Evolutionary conservation across 1,139 yeast species (phyloP).

Genomic region (Pichia sp.): DNA sequence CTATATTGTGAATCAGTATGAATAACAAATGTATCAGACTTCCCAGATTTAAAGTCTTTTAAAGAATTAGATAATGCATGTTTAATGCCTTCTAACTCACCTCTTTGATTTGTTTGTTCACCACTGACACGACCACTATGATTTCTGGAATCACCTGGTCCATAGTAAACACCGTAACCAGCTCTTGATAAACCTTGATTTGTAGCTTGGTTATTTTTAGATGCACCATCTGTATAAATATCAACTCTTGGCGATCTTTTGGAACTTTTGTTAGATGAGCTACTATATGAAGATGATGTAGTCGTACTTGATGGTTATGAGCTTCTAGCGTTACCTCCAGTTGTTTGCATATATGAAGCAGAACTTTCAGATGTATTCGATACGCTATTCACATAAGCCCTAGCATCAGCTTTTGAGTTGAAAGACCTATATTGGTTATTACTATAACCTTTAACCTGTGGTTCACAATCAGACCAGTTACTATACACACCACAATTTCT

Average conservation of each 20-base stretch:
- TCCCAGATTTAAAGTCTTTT: slow-evolving; percentile 17
- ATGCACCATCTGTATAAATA: slow-evolving; percentile 71
- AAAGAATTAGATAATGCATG: slow-evolving; percentile 44
- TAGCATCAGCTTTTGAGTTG: slow-evolving; percentile 14
- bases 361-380: neutral
- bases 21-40: slow-evolving; percentile 14
- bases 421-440: slow-evolving; percentile 17
- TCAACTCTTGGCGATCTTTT: slow-evolving; percentile 4
- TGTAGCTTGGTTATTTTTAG: slow-evolving; percentile 29
- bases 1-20: slow-evolving; percentile 56
- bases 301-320: neutral
- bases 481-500: slow-evolving; percentile 16
- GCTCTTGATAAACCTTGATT: slow-evolving; percentile 31
- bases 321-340: neutral
- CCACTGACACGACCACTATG: slow-evolving; percentile 39
- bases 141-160: slow-evolving; percentile 41
- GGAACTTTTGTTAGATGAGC: neutral
- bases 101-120: slow-evolving; percentile 70
- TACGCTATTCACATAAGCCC: slow-evolving; percentile 6
- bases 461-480: slow-evolving; percentile 17
- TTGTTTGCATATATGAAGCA: neutral
- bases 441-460: slow-evolving; percentile 15
- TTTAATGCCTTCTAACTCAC: slow-evolving; percentile 64
- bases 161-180: slow-evolving; percentile 75
- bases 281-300: neutral